Evolutionary conservation across 352 stramenopile genomes (phyloP).

Genomic region (Phytophthora europaea): DNA sequence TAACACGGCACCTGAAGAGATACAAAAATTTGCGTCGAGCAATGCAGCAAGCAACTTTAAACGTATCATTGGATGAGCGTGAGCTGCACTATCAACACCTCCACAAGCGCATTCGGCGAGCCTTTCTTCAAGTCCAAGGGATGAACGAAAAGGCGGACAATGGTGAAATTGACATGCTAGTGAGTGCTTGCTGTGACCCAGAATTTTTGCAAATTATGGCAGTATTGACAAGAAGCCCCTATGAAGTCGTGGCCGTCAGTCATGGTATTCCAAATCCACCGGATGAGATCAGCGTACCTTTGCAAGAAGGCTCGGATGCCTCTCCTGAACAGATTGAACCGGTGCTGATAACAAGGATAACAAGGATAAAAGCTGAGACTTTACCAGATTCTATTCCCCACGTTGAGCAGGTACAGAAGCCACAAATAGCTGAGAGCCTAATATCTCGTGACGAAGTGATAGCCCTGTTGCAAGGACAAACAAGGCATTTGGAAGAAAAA

Average conservation of each 20-base stretch:
- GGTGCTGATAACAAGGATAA: background rate
- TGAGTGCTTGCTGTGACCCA: constrained; percentile 27
- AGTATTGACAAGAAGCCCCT: constrained; percentile 13
- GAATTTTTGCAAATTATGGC: constrained; percentile 34
- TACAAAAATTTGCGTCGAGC: constrained; percentile 38
- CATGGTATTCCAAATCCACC: background rate
- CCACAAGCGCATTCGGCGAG: constrained; percentile 29
- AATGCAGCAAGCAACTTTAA: constrained; percentile 10
- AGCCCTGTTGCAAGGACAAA: constrained; percentile 30
- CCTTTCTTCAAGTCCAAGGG: constrained; percentile 7
- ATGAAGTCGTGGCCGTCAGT: background rate
- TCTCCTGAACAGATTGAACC: background rate
- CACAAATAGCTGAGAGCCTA: constrained; percentile 9
- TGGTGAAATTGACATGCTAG: constrained; percentile 26
- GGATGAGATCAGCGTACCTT: background rate
- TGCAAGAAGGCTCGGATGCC: background rate
- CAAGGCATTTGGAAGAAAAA: constrained; percentile 32
- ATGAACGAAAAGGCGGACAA: constrained; percentile 1
- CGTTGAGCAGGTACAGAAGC: background rate
- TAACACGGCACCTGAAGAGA: constrained; percentile 43
- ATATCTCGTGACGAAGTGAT: constrained; percentile 45
- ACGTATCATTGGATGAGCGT: constrained; percentile 25
- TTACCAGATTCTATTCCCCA: background rate
- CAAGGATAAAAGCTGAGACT: background rate
- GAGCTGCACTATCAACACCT: constrained; percentile 39